Percentiles rank a stretch among this genome's conserved stretches.
Conservation (phyloP, 1,284 basidiomycete species). For the Ustilago cynodontis region DNA sequence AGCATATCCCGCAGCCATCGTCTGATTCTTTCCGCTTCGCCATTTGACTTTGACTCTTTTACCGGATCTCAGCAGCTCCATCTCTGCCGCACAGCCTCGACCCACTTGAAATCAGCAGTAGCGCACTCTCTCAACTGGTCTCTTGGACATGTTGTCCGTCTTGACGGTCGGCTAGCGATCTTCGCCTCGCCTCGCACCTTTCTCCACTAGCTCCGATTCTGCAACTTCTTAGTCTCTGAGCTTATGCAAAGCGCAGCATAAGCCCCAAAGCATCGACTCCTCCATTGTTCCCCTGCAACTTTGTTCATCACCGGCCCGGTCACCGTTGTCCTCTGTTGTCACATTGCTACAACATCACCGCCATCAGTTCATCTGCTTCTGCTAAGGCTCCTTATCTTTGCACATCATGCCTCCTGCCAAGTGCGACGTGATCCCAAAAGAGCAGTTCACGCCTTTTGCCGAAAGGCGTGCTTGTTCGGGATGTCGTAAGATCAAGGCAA, state of each 20-base stretch:
- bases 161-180: not conserved
- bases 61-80: not conserved
- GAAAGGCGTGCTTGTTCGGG: conserved; percentile 47
- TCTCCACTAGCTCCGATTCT: not conserved
- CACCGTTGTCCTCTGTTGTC: not conserved
- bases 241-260: not conserved
- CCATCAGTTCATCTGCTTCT: not conserved
- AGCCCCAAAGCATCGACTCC: not conserved
- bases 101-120: not conserved
- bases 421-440: conserved; percentile 56
- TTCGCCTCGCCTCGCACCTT: not conserved
- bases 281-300: not conserved
- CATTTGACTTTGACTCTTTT: not conserved
- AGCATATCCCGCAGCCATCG: not conserved
- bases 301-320: conserved; percentile 3
- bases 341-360: not conserved
- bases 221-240: not conserved
- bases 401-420: conserved; percentile 50
- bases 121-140: not conserved
- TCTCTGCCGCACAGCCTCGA: not conserved
- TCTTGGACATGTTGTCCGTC: not conserved
- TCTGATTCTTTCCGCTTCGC: conserved; percentile 3
- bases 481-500: conserved; percentile 53
- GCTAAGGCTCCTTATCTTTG: not conserved
- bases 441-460: conserved; percentile 48